Evolutionary conservation across 2,329 filamentous ascomycete genomes (phyloP).

Genomic region (Neoascochyta sp.): DNA sequence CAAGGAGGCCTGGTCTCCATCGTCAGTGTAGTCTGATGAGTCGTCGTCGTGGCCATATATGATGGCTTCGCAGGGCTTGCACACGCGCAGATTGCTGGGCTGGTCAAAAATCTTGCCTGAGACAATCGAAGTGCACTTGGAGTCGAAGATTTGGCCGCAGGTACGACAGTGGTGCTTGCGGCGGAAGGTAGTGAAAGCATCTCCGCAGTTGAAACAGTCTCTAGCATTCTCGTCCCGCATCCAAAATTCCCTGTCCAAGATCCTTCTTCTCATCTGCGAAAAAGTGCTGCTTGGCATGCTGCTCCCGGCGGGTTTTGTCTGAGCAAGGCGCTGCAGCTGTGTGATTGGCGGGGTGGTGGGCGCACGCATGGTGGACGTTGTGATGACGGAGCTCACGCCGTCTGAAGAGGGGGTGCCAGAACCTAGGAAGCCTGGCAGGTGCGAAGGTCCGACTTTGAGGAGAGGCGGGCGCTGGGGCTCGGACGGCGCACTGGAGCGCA

Average conservation of each 20-base stretch:
- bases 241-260: constrained; percentile 95
- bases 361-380: constrained; percentile 31
- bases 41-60: constrained; percentile 88
- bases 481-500: constrained; percentile 23
- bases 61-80: constrained; percentile 86
- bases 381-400: constrained; percentile 39
- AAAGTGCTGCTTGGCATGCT: constrained; percentile 41
- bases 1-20: constrained; percentile 64
- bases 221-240: constrained; percentile 99
- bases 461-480: constrained; percentile 40
- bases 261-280: constrained; percentile 72
- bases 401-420: constrained; percentile 48
- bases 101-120: constrained; percentile 85
- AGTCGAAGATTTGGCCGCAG: constrained; percentile 98
- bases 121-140: constrained; percentile 91
- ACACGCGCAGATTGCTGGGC: constrained; percentile 77
- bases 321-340: constrained; percentile 23
- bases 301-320: constrained; percentile 21
- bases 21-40: constrained; percentile 85
- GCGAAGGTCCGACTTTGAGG: constrained; percentile 44
- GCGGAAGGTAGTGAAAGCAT: constrained; percentile 86
- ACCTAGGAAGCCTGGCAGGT: constrained; percentile 47
- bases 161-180: constrained; percentile 93
- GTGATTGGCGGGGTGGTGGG: constrained; percentile 31
- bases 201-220: constrained; percentile 90